Evolutionary conservation across 768 basidiomycete species (phyloP), one percentile per base, ranked within the genome.

Genomic region (Leccinum ochraceum): DNA sequence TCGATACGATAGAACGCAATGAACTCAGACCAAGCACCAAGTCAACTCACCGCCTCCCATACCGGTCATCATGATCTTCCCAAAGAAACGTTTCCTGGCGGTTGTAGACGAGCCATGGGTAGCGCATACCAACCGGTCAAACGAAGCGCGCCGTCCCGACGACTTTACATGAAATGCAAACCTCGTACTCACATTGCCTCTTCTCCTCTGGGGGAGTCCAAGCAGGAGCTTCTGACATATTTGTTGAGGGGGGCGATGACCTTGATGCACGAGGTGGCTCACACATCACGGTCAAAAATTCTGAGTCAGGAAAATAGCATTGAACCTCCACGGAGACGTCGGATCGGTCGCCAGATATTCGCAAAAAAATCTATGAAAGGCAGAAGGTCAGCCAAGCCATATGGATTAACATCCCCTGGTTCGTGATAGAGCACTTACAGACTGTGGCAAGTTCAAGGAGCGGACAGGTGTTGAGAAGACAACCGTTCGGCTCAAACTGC

Each of bases 81-180:
- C 22, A 26, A 32, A 28, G 79, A 68, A 4, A 79, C 71, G 3
- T 82, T 84, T 6, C 89, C 89, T 7, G 85, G 87, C 13, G 86
- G 85, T 49, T 78, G 77, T 24, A 80, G 78, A 53, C 89, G 84
- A 30, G 88, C 82, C 77, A 83, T 81, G 71, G 80, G 80, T 28
- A 92, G 73, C 3, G 89, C 88, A 69, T 91, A 90, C 24, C 85
- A 62, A 7, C 90, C 89, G 5, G 85, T 81, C 4, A 81, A 81
- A 22, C 80, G 83, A 6, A 91, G 80, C 2, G 86, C 84, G 32
- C 85, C 0, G 87, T 82, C 24, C 89, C 89, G 46, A 88, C 81
- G 57, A 90, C 75, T 46, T 84, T 83, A 70, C 90, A 92, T 1
- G 87, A 80, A n/a, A 89, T 66, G 62, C 89, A 92, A 49, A 90